Evolutionary conservation across 345 rosid species (phyloP), one percentile per base, ranked within the genome.

Genomic region (Clarkia xantiana): DNA sequence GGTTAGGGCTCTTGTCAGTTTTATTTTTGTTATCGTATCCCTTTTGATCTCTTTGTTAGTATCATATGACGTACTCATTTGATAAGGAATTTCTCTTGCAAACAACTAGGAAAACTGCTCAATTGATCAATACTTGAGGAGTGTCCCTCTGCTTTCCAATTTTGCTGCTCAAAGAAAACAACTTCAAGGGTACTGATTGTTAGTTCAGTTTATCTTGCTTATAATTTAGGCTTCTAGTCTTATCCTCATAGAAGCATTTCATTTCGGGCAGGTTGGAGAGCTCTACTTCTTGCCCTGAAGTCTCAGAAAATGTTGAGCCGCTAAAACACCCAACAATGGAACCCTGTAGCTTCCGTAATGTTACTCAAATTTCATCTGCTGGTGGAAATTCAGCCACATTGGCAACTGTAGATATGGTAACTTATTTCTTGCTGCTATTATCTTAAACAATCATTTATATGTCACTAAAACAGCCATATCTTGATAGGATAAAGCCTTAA

Each of bases 341-440:
- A 69, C 76, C 61, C 48, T 80, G 83, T 56, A 73, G 67, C 58
- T 86, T 86, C 57, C 87, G 91, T 51, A 76, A 77, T 62, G 95
- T 86, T 60, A 66, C 87, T 44, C 82, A 86, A 68, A 82, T 91
- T 69, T 81, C 98, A 41, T 62, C 71, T 23, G 71, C 68, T 52
- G 81, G 75, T 56, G 93, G 67, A 60, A 80, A 47, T 38, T 57
- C 69, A 25, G 61, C 86, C 40, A 57, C 59, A 56, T 62, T 68
- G 60, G 51, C 74, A 53, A 55, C 63, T 54, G 66, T 82, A 53
- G 96, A 91, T 65, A 76, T 91, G 98, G 98, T 91, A 84, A 62
- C 44, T 41, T 5, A 5, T 29, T 65, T 61, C 14, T 62, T 40
- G 9, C 14, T 20, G 47, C 22, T 60, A 59, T 55, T 45, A 36